Percentiles rank a stretch among this genome's conserved stretches.
Conservation (phyloP, 352 stramenopile genomes). For the Globisporangium splendens region DNA sequence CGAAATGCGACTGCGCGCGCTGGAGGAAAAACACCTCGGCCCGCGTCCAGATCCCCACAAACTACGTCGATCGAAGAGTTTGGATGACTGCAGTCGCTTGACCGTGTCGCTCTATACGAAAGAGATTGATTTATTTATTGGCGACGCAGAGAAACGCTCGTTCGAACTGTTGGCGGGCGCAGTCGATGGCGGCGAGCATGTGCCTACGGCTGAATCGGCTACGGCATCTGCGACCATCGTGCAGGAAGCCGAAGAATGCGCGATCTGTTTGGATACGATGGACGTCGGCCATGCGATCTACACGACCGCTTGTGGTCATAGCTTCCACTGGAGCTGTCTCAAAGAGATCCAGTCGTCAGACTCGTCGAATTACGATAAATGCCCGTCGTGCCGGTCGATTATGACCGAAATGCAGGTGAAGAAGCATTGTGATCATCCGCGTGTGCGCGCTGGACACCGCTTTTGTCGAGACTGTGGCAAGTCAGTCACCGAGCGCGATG, state of each 20-base stretch:
- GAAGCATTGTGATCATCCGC: slow-evolving; percentile 80
- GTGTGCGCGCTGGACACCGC: slow-evolving; percentile 70
- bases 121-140: slow-evolving; percentile 46
- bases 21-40: slow-evolving; percentile 62
- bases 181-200: slow-evolving; percentile 6
- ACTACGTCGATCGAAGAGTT: slow-evolving; percentile 38
- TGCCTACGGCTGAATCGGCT: slow-evolving; percentile 16
- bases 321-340: slow-evolving; percentile 82
- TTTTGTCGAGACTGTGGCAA: slow-evolving; percentile 79
- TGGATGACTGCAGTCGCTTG: slow-evolving; percentile 45
- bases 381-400: slow-evolving; percentile 66
- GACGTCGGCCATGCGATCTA: slow-evolving; percentile 78
- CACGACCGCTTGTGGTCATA: slow-evolving; percentile 80
- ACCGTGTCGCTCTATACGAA: slow-evolving; percentile 34
- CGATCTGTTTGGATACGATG: slow-evolving; percentile 83
- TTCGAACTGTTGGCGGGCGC: slow-evolving; percentile 28
- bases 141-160: slow-evolving; percentile 58
- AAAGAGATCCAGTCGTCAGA: slow-evolving; percentile 82
- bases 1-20: slow-evolving; percentile 36
- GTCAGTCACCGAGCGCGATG: slow-evolving; percentile 52
- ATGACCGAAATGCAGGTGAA: slow-evolving; percentile 84
- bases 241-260: slow-evolving; percentile 73
- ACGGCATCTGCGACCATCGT: slow-evolving; percentile 31
- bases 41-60: slow-evolving; percentile 41
- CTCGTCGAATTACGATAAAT: slow-evolving; percentile 82